Base-by-base conservation (phyloP, 192 early-diverging fungal species). In the Neocallimastix lanati region DNA sequence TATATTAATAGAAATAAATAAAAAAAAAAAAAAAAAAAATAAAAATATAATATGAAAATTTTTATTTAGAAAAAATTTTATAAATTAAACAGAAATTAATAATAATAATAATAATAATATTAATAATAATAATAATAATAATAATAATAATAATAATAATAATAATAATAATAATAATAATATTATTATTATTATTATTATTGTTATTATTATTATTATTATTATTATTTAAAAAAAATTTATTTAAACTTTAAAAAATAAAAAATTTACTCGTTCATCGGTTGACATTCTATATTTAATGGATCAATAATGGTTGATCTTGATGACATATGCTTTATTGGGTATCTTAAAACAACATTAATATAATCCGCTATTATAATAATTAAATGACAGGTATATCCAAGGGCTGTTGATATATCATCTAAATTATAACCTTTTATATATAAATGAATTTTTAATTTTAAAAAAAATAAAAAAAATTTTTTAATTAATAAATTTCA, bases 261-360 rank as follows among this genome's bases (percentile, higher is more conserved):
- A 79, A 28, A 67, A 12, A 79, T 18, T 50, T 67, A 28, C 78
- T 29, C 78, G 14, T 35, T 67, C 13, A 28, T 21, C 4, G 78
- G 28, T 85, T 84, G 3, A 89, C 79, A 12, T 81, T 77, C 77
- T 89, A 86, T 36, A 80, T 85, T 84, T 28, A 88, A 80, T 28
- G 85, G 84, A 80, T 91, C 90, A 9, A 78, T 36, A 40, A 95
- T 87, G 33, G 84, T 86, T 25, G 93, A 91, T 21, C 91, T 85
- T 0, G 93, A 94, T 13, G 92, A 92, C 92, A 92, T 94, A 4
- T 90, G 86, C 28, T 81, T 88, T 16, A 94, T 89, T 12, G 92
- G 93, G 82, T 94, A 95, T 80, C 92, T 82, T 25, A 95, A 79
- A 0, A 91, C 90, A 28, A 94, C 81, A 6, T 84, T 85, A 25